Evolutionary conservation across 352 stramenopile species (phyloP).

Genomic region (Halophytophthora batemanensis): DNA sequence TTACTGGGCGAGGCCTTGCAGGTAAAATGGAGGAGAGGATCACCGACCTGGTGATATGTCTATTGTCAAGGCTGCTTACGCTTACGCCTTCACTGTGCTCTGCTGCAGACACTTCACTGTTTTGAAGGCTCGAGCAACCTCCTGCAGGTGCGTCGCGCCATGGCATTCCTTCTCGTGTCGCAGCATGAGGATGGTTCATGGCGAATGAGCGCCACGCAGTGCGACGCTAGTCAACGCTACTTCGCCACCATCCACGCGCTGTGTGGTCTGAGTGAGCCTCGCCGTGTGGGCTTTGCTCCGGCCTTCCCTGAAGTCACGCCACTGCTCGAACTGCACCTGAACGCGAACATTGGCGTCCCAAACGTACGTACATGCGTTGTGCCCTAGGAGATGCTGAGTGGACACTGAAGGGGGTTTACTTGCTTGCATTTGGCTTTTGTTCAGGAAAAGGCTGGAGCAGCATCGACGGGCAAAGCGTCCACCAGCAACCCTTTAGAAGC

Average conservation of each 20-base stretch:
- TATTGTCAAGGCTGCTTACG: no score
- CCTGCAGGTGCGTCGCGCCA: slow-evolving; percentile 59
- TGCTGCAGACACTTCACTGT: slow-evolving; percentile 59
- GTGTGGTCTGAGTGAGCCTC: slow-evolving; percentile 42
- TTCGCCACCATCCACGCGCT: slow-evolving; percentile 55
- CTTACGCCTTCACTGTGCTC: no score
- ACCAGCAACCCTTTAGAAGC: background rate
- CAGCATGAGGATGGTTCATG: slow-evolving; percentile 66
- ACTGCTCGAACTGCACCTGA: slow-evolving; percentile 61
- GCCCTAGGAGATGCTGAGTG: background rate
- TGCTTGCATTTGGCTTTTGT: slow-evolving; percentile 4
- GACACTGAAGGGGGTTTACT: slow-evolving; percentile 7
- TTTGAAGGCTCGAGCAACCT: slow-evolving; percentile 72
- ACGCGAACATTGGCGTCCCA: slow-evolving; percentile 38
- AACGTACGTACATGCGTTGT: slow-evolving; percentile 11
- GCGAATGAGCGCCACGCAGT: slow-evolving; percentile 19
- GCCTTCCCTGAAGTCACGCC: slow-evolving; percentile 46
- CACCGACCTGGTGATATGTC: background rate
- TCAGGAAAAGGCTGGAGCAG: slow-evolving; percentile 2
- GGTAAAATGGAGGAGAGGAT: slow-evolving; percentile 22
- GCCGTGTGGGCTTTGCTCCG: slow-evolving; percentile 54
- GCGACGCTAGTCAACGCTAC: slow-evolving; percentile 29
- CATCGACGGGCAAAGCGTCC: background rate
- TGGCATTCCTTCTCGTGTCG: slow-evolving; percentile 60
- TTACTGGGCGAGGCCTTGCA: slow-evolving; percentile 67